Conservation (phyloP, 768 basidiomycete species). For the Boletus huronensis region DNA sequence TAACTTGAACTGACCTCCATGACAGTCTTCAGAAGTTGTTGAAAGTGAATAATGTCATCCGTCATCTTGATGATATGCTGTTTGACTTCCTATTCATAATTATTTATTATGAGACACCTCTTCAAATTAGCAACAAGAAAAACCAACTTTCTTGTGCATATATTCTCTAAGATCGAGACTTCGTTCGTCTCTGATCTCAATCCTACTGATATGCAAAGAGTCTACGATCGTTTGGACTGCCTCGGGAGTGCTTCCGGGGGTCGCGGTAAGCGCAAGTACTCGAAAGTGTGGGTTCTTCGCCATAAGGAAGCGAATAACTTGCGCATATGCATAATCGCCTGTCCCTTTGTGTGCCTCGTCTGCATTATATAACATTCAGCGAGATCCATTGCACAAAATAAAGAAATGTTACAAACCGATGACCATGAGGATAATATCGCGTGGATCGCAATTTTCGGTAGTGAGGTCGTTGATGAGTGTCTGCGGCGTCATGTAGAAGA, state of each 20-base stretch:
- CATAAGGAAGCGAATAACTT: constrained; percentile 86
- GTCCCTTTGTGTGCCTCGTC: constrained; percentile 96
- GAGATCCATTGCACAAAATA: background rate
- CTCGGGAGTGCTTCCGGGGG: constrained; percentile 82
- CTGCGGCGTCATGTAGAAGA: constrained; percentile 96
- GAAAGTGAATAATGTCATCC: constrained; percentile 59
- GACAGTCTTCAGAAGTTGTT: constrained; percentile 61
- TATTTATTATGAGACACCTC: background rate
- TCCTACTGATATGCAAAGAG: constrained; percentile 87
- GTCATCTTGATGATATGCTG: constrained; percentile 77
- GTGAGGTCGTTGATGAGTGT: constrained; percentile 86
- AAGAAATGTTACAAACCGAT: constrained; percentile 53
- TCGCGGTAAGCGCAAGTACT: constrained; percentile 90
- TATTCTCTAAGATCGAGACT: constrained; percentile 85
- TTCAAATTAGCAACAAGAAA: background rate
- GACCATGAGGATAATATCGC: constrained; percentile 82
- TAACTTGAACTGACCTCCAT: constrained; percentile 59
- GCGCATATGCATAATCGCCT: constrained; percentile 90
- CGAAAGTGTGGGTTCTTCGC: constrained; percentile 93
- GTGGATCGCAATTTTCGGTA: constrained; percentile 67
- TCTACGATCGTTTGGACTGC: constrained; percentile 92
- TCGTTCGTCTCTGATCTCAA: constrained; percentile 90
- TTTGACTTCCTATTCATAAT: constrained; percentile 53
- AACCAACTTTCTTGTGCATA: constrained; percentile 77
- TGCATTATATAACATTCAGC: constrained; percentile 29